Conservation (phyloP, 106 monocot genomes). For the Dactylorhiza incarnata region DNA sequence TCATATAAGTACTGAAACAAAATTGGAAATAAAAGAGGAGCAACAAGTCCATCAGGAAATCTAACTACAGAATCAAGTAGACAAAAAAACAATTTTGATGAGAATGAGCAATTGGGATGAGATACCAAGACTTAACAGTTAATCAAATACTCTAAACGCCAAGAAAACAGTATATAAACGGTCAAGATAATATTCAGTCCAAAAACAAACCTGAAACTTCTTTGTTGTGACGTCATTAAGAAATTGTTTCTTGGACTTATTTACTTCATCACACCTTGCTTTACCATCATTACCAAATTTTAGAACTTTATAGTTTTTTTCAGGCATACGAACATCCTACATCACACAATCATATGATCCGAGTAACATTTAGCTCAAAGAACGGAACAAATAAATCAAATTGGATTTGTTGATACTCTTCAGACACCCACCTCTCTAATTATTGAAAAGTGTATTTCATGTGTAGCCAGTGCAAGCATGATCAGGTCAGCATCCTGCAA, state of each 20-base stretch:
- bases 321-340: conserved; percentile 7
- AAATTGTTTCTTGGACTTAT: neutral
- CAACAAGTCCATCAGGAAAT: too few relatives aligned
- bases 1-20: too few relatives aligned
- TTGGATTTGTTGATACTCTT: neutral
- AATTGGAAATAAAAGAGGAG: too few relatives aligned
- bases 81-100: too few relatives aligned
- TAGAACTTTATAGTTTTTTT: neutral
- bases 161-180: too few relatives aligned
- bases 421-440: conserved; percentile 33
- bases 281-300: neutral
- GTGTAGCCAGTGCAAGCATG: conserved; percentile 47
- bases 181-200: neutral
- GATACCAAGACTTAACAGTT: too few relatives aligned
- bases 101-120: too few relatives aligned
- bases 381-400: neutral
- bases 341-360: neutral
- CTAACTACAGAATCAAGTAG: too few relatives aligned
- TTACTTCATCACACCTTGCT: neutral
- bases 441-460: conserved; percentile 51
- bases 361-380: neutral
- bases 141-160: too few relatives aligned
- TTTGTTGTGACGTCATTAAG: neutral
- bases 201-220: conserved; percentile 12
- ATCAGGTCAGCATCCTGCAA: conserved; percentile 57